These are phyloP conservation scores for Dioszegia crocea DNA, from an alignment of 768 basidiomycete species.

Conservation along the genomic window DNA sequence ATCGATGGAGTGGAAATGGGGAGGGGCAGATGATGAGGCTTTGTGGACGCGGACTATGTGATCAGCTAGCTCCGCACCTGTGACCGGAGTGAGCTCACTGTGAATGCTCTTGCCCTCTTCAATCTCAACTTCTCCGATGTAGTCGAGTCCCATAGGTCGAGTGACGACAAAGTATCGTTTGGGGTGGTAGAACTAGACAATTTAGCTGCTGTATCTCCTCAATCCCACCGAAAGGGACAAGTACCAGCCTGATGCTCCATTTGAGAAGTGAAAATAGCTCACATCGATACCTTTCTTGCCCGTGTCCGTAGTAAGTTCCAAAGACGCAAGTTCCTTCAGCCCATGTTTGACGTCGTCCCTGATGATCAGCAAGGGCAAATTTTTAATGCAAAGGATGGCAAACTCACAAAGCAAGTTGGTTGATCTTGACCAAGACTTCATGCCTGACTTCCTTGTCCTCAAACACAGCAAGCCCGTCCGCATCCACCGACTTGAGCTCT, in stretches of 20 bases:
- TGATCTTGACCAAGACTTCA: constrained; percentile 45
- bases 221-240: too few species aligned
- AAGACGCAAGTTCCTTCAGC: constrained; percentile 36
- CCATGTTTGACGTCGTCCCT: constrained; percentile 46
- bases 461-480: constrained; percentile 37
- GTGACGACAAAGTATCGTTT: constrained; percentile 39
- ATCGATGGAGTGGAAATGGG: constrained; percentile 47
- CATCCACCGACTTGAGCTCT: constrained; percentile 29
- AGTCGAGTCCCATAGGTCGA: constrained; percentile 42
- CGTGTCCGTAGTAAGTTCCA: constrained; percentile 33
- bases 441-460: constrained; percentile 37
- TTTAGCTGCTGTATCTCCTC: constrained; percentile 1
- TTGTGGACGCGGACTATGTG: constrained; percentile 39
- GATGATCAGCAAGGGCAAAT: background rate
- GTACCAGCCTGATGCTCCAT: background rate
- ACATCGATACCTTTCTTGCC: constrained; percentile 40
- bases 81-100: constrained; percentile 23
- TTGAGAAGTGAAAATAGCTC: constrained; percentile 17
- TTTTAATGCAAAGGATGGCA: too few species aligned
- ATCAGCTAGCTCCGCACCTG: background rate
- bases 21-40: constrained; percentile 15
- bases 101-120: constrained; percentile 47
- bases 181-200: constrained; percentile 41
- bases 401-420: constrained; percentile 29
- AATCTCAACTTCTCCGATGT: constrained; percentile 47